Evolutionary conservation across 2,329 filamentous ascomycete species (phyloP), one percentile per base, ranked within the genome.

Genomic region (Colletotrichum theobromicola): DNA sequence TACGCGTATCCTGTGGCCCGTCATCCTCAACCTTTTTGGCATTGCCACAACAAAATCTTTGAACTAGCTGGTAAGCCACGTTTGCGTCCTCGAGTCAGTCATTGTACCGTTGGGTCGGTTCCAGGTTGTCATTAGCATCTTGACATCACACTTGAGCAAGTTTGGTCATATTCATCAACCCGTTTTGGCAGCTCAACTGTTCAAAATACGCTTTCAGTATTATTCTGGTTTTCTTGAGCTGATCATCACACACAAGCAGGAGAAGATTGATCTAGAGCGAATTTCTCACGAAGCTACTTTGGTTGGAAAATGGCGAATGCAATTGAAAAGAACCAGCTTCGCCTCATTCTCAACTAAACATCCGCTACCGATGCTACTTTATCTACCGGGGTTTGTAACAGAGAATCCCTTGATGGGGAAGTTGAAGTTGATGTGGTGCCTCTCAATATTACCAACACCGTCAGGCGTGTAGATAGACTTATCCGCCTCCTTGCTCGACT

Each of bases 391-490:
- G 34, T 75, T 75, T 7, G 72, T 75, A 4, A 75, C 68, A 4
- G 72, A 75, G 16, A 72, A 75, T 8, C 72, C 72, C 68, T 75
- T 75, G 7, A 75, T 75, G 8, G 72, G 72, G 18, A 75, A 75
- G 6, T 72, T 75, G 28, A 75, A 75, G 69, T 75, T 72, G 35
- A 72, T 67, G 28, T 75, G 68, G 26, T 75, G 72, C 3, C 21
- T 16, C 63, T 75, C 72, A 1, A 72, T n/a, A 5, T 75, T 50
- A 1, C 72, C 72, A 2, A 62, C 42, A 4, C 57, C 72, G 1
- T 55, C 30, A 2, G 72, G 72, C 8, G 58, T 74, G 18, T 74
- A 74, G 2, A 58, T 16, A 2, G 55, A 57, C 57, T 72, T 74
- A 8, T 74, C 72, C 4, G 68, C 68, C 24, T 66, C 72, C 57